Conservation (phyloP, 176 grass and related monocot genomes). For the Elymus sibiricus region DNA sequence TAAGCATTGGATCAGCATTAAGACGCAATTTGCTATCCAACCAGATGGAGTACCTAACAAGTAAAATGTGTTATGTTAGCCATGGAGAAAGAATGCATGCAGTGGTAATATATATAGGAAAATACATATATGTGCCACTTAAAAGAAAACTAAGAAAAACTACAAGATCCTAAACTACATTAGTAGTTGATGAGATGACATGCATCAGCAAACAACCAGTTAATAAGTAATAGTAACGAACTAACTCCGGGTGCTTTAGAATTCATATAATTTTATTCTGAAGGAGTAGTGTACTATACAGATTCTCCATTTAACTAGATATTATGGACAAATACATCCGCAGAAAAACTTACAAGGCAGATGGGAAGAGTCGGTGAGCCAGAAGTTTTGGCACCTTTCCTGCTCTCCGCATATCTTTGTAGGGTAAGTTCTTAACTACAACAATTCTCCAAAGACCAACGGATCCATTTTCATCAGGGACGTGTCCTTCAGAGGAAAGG, state of each 20-base stretch:
- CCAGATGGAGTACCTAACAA: slow-evolving; percentile 85
- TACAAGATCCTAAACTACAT: background rate
- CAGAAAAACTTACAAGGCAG: slow-evolving; percentile 50
- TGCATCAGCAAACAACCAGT: background rate
- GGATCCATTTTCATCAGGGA: slow-evolving; percentile 61
- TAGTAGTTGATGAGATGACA: background rate
- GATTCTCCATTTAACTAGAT: slow-evolving; percentile 15
- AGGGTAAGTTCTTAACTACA: slow-evolving; percentile 77
- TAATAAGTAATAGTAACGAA: background rate
- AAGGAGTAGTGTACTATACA: background rate
- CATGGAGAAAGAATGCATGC: background rate
- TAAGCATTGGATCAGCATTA: slow-evolving; percentile 79
- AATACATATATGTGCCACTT: background rate
- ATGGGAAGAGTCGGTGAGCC: slow-evolving; percentile 78
- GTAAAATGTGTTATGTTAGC: slow-evolving; percentile 21
- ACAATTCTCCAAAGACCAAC: slow-evolving; percentile 82
- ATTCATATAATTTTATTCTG: background rate
- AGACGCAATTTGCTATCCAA: slow-evolving; percentile 93
- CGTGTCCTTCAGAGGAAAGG: slow-evolving; percentile 81
- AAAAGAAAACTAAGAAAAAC: background rate
- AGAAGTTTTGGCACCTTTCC: slow-evolving; percentile 95
- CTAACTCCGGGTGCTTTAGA: background rate
- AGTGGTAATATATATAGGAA: slow-evolving; percentile 3
- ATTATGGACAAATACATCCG: background rate
- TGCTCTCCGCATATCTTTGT: slow-evolving; percentile 71